These are phyloP conservation scores for Backusella tuberculispora DNA, from an alignment of 192 early-diverging fungal genomes.

Conservation along the genomic window DNA sequence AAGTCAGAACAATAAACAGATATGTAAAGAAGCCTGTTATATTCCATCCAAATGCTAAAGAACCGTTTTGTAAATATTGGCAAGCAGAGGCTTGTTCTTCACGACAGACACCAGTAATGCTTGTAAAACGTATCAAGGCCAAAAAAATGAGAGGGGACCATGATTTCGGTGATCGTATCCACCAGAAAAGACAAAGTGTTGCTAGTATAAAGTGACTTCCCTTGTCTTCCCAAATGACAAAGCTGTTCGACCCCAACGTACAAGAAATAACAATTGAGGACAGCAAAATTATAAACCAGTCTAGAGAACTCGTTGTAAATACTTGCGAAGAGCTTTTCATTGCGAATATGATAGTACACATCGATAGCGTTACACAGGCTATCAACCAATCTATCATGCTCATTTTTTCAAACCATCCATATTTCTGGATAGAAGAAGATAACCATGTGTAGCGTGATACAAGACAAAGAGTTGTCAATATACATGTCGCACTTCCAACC, in stretches of 20 bases:
- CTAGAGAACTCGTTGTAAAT: not conserved
- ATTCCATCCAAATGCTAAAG: constrained; percentile 16
- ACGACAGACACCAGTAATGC: constrained; percentile 73
- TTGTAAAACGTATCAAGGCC: constrained; percentile 57
- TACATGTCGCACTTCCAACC: not conserved
- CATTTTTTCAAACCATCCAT: constrained; percentile 43
- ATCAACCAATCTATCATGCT: constrained; percentile 23
- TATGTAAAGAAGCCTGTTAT: not conserved
- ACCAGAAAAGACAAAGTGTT: constrained; percentile 58
- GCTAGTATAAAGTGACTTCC: constrained; percentile 69
- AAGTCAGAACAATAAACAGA: not conserved
- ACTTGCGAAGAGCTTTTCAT: not conserved
- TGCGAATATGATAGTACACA: not conserved
- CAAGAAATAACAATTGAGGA: constrained; percentile 57
- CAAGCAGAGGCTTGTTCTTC: constrained; percentile 87
- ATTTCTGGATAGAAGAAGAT: not conserved
- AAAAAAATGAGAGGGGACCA: constrained; percentile 36
- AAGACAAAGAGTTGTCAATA: not conserved
- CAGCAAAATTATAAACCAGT: constrained; percentile 9
- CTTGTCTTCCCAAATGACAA: constrained; percentile 86
- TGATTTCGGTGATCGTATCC: not conserved
- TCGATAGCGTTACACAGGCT: not conserved
- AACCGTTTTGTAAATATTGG: constrained; percentile 31
- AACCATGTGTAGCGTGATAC: not conserved
- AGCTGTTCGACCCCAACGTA: constrained; percentile 87